Percentiles rank a stretch among this genome's conserved stretches.
Conservation (phyloP, 371 early-diverging fungal genomes). For the Smittium culicis region DNA sequence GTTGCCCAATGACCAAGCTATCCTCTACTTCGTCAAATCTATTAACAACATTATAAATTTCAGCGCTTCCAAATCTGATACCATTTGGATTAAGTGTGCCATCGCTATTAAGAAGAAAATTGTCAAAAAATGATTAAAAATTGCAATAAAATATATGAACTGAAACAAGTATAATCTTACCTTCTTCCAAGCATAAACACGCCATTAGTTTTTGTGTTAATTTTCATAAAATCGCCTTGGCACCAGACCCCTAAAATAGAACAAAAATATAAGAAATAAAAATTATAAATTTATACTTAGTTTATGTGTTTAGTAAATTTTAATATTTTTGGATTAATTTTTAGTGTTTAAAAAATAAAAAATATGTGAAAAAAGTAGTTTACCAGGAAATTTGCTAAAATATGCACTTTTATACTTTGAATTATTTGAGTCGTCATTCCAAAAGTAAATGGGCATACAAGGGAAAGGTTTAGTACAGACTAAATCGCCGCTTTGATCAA, state of each 20-base stretch:
- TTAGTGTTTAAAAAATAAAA: too few relatives aligned
- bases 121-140: not conserved
- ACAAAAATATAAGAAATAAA: too few relatives aligned
- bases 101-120: constrained; percentile 37
- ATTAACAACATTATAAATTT: constrained; percentile 78
- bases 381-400: constrained; percentile 56
- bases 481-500: constrained; percentile 69
- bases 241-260: constrained; percentile 61
- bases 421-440: constrained; percentile 53
- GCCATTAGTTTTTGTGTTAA: constrained; percentile 76
- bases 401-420: constrained; percentile 74
- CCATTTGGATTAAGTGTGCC: constrained; percentile 94
- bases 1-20: constrained; percentile 66
- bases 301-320: too few relatives aligned
- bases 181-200: constrained; percentile 84
- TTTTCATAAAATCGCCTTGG: constrained; percentile 86
- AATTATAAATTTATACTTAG: too few relatives aligned
- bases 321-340: too few relatives aligned
- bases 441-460: constrained; percentile 91
- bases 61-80: constrained; percentile 89
- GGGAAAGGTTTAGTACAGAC: constrained; percentile 90
- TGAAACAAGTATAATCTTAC: not conserved
- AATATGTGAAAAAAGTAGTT: too few relatives aligned
- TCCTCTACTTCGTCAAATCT: constrained; percentile 56
- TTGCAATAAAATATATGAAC: not conserved